Evolutionary conservation across 2,329 filamentous ascomycete genomes (phyloP).

Genomic region (Claviceps pusilla): DNA sequence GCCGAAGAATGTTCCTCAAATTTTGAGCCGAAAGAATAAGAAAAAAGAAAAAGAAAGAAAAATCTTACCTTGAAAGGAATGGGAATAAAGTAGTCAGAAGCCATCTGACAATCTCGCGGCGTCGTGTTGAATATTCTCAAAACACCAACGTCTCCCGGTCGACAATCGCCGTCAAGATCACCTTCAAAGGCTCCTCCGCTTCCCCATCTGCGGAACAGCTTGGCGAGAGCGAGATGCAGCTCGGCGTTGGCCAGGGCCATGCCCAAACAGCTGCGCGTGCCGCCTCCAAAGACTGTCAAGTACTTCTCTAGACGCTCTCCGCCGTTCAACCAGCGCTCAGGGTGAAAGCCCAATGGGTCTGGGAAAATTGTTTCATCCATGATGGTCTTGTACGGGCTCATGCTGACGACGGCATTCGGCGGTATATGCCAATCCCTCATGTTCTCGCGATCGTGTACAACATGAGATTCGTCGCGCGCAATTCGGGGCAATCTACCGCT

Average conservation of each 20-base stretch:
- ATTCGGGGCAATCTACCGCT: constrained; percentile 33
- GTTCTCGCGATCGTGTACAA: constrained; percentile 14
- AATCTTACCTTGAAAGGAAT: constrained; percentile 21
- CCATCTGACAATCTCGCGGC: constrained; percentile 20
- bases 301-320: constrained; percentile 18
- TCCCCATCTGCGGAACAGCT: constrained; percentile 24
- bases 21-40: too few relatives aligned
- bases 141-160: constrained; percentile 19
- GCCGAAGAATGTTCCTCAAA: too few relatives aligned
- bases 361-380: constrained; percentile 19
- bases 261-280: constrained; percentile 22
- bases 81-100: constrained; percentile 24
- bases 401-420: constrained; percentile 20
- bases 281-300: constrained; percentile 21
- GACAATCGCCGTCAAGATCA: constrained; percentile 17
- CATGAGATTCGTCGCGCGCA: constrained; percentile 23
- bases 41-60: neutral
- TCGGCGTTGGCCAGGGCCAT: constrained; percentile 24
- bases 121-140: constrained; percentile 22
- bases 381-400: constrained; percentile 23
- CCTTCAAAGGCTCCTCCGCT: constrained; percentile 17
- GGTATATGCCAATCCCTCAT: constrained; percentile 17
- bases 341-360: constrained; percentile 18
- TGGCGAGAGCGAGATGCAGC: constrained; percentile 22
- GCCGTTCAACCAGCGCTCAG: constrained; percentile 22